Evolutionary conservation across 2,329 filamentous ascomycete genomes (phyloP).

Genomic region (Bretziella fagacearum): DNA sequence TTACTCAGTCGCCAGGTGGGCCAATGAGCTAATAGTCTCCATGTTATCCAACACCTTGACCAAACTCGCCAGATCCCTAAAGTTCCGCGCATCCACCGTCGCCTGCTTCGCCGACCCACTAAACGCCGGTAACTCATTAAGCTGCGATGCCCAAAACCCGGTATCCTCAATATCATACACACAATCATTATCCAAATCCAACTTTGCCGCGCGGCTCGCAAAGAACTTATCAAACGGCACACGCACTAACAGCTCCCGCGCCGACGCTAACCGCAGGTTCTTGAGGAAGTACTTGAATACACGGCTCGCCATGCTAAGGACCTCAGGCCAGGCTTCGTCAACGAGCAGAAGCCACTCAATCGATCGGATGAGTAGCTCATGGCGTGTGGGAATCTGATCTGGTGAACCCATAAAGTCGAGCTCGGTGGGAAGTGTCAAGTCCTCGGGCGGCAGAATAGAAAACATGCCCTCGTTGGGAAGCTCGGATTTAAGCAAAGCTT

Average conservation of each 20-base stretch:
- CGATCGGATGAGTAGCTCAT: slow-evolving; percentile 56
- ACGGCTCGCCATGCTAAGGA: slow-evolving; percentile 49
- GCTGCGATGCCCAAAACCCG: slow-evolving; percentile 25
- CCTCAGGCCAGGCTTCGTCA: slow-evolving; percentile 52
- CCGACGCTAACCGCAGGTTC: slow-evolving; percentile 35
- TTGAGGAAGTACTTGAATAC: slow-evolving; percentile 74
- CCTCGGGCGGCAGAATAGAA: slow-evolving; percentile 29
- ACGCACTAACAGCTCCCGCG: slow-evolving; percentile 34
- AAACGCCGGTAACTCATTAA: slow-evolving; percentile 8
- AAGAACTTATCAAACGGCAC: slow-evolving; percentile 35
- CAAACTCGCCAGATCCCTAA: slow-evolving; percentile 52
- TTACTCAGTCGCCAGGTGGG: slow-evolving; percentile 35
- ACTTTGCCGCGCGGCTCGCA: slow-evolving; percentile 20
- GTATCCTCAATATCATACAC: slow-evolving; percentile 23
- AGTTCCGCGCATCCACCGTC: slow-evolving; percentile 39
- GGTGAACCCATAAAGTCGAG: slow-evolving; percentile 46
- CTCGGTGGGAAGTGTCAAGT: slow-evolving; percentile 23
- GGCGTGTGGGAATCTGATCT: slow-evolving; percentile 43
- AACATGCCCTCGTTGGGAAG: slow-evolving; percentile 19
- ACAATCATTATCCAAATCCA: slow-evolving; percentile 24
- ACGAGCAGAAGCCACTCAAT: slow-evolving; percentile 74
- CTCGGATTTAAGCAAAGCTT: slow-evolving; percentile 27
- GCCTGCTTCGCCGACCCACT: slow-evolving; percentile 27
- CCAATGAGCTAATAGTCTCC: slow-evolving; percentile 45
- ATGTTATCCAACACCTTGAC: slow-evolving; percentile 48